Evolutionary conservation across 2,329 filamentous ascomycete genomes (phyloP).

Genomic region (Tolypocladium album): DNA sequence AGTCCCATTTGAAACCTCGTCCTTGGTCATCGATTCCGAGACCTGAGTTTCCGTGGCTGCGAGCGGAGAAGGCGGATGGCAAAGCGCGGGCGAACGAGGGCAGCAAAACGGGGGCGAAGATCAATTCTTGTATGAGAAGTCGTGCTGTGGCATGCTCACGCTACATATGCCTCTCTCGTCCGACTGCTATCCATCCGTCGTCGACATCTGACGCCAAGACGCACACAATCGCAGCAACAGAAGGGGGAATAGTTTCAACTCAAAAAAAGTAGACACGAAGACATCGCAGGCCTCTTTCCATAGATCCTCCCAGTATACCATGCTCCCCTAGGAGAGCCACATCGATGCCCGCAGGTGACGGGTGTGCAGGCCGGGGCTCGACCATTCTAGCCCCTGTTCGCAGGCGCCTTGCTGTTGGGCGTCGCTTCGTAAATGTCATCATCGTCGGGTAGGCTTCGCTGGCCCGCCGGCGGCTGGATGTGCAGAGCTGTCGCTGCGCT

Average conservation of each 20-base stretch:
- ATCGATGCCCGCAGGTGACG: neutral
- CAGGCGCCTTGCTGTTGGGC: constrained; percentile 25
- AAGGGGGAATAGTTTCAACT: neutral
- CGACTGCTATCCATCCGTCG: neutral
- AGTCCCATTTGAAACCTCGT: neutral
- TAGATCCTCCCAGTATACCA: neutral
- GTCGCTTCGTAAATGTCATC: constrained; percentile 30
- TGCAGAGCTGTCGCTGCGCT: constrained; percentile 1
- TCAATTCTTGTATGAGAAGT: neutral
- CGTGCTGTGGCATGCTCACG: neutral
- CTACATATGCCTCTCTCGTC: neutral
- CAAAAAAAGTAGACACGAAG: neutral
- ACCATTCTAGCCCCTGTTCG: constrained; percentile 19
- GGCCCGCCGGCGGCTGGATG: constrained; percentile 6
- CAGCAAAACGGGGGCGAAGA: neutral
- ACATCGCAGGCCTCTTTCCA: neutral
- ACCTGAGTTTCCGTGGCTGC: neutral
- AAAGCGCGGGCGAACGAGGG: neutral
- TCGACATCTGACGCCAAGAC: neutral
- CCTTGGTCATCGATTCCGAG: neutral
- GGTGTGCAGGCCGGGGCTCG: too few relatives aligned
- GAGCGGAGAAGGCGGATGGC: neutral
- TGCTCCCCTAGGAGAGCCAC: neutral
- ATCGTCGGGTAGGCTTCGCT: constrained; percentile 16
- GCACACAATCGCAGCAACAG: neutral